Base-by-base conservation (phyloP, 208 protist species). In the Leishmania arabica region DNA sequence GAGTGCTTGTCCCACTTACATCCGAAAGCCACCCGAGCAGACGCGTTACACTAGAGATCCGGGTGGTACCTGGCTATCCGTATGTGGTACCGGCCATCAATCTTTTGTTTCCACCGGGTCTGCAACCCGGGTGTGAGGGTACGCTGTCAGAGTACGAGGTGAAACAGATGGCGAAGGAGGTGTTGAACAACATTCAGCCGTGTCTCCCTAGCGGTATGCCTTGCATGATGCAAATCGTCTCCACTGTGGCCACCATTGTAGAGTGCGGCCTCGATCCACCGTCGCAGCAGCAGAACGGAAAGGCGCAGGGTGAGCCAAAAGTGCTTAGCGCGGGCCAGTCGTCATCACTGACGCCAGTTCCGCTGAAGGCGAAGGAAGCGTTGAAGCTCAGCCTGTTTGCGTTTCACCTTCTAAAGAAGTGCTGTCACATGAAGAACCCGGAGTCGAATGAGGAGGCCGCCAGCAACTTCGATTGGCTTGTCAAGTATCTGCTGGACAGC, bases 141-240 rank as follows among this genome's bases (percentile, higher is more conserved):
- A 56, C 84, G 34, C 70, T 95, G 24, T 88, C 71, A 1, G 78
- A 84, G 56, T 70, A 84, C 4, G 90, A 94, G 60, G 85, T 91
- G 31, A 73, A 81, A 34, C 80, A 88, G 53, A 82, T 97, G 56
- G 81, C 88, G 19, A 86, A 79, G 54, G 87, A 94, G 24, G 75
- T 97, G 3, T 75, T 42, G 31, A 88, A 93, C 45, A 86, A 77
- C 72, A 91, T 95, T 49, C 88, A 90, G 75, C 88, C 90, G 1
- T 96, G 87, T 71, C 76, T 91, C 47, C 74, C 84, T 3, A 88
- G 64, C 42, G 92, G 91, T 9, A 84, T 87, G 72, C 90, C 90
- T 4, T 95, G 87, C 71, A 88, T 95, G 77, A 92, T 95, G 92
- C 88, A 91, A 72, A 95, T 96, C 54, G 82, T 94, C 34, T 89